A percentile compares a stretch with the other conserved stretches of the same genome.
These are phyloP conservation scores for Miscanthus lutarioriparius DNA, from an alignment of 176 grass and related monocot genomes.

Conservation along the genomic window DNA sequence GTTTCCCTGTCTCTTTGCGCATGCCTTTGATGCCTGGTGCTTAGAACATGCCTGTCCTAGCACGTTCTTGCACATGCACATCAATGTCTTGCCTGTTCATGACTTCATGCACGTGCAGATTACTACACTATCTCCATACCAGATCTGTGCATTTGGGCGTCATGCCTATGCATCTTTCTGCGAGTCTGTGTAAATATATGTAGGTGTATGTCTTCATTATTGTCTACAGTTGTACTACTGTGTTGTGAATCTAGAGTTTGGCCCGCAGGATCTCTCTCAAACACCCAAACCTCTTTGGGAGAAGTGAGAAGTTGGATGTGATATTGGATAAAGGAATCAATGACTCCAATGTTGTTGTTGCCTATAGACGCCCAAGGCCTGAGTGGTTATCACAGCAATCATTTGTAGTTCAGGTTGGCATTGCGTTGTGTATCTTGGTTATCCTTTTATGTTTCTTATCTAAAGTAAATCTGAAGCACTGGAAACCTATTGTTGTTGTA, in stretches of 20 bases:
- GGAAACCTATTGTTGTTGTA: neutral
- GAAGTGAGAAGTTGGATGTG: constrained; percentile 84
- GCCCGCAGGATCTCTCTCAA: constrained; percentile 72
- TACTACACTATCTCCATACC: neutral
- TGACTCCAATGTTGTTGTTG: constrained; percentile 75
- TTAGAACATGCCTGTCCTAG: neutral
- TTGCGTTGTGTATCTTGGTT: constrained; percentile 2
- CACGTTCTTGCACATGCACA: neutral
- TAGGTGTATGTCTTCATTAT: neutral
- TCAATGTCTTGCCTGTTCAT: neutral
- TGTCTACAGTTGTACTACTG: neutral
- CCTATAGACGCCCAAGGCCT: constrained; percentile 69
- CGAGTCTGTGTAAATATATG: neutral
- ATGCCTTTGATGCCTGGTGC: neutral
- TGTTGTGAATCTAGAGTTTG: constrained; percentile 16
- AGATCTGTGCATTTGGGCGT: neutral
- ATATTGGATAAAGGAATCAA: constrained; percentile 87
- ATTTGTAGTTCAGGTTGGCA: constrained; percentile 76
- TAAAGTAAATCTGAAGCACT: neutral
- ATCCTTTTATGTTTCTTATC: neutral
- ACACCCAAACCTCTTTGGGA: constrained; percentile 81
- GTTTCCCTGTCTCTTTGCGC: neutral
- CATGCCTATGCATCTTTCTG: neutral
- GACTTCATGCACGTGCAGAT: neutral
- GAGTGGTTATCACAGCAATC: constrained; percentile 78